These are phyloP conservation scores for Byssochlamys sp. DNA, from an alignment of 2,329 filamentous ascomycete genomes.

Conservation along the genomic window DNA sequence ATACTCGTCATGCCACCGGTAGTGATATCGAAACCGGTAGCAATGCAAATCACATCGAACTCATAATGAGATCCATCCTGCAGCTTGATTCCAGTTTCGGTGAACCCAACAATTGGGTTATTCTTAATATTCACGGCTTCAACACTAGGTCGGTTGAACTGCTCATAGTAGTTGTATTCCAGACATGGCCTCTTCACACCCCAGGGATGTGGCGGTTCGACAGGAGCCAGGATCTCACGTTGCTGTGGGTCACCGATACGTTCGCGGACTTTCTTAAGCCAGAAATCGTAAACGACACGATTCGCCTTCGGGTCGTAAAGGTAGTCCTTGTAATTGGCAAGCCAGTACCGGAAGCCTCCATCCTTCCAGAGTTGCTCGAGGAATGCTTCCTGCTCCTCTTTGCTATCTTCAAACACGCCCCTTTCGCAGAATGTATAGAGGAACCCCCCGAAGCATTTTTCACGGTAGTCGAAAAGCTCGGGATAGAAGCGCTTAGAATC, in stretches of 20 bases:
- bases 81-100: constrained; percentile 30
- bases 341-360: constrained; percentile 48
- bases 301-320: constrained; percentile 42
- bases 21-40: constrained; percentile 33
- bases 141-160: constrained; percentile 40
- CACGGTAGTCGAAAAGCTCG: constrained; percentile 43
- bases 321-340: constrained; percentile 44
- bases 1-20: constrained; percentile 30
- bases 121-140: constrained; percentile 38
- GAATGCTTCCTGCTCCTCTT: constrained; percentile 40
- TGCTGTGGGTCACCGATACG: constrained; percentile 43
- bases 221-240: constrained; percentile 45
- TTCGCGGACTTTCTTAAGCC: constrained; percentile 43
- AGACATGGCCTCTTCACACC: constrained; percentile 44
- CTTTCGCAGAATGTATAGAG: constrained; percentile 44
- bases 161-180: constrained; percentile 44
- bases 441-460: constrained; percentile 48
- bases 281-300: constrained; percentile 46
- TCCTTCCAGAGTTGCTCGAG: constrained; percentile 42
- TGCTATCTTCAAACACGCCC: constrained; percentile 44
- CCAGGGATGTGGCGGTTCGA: constrained; percentile 45
- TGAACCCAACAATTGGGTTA: constrained; percentile 33
- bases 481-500: constrained; percentile 33
- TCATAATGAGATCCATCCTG: constrained; percentile 27
- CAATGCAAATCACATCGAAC: constrained; percentile 31